Percentiles rank a stretch among this genome's conserved stretches.
These are phyloP conservation scores for Aspergillus versicolor DNA, from an alignment of 2,329 filamentous ascomycete species.

Conservation along the genomic window DNA sequence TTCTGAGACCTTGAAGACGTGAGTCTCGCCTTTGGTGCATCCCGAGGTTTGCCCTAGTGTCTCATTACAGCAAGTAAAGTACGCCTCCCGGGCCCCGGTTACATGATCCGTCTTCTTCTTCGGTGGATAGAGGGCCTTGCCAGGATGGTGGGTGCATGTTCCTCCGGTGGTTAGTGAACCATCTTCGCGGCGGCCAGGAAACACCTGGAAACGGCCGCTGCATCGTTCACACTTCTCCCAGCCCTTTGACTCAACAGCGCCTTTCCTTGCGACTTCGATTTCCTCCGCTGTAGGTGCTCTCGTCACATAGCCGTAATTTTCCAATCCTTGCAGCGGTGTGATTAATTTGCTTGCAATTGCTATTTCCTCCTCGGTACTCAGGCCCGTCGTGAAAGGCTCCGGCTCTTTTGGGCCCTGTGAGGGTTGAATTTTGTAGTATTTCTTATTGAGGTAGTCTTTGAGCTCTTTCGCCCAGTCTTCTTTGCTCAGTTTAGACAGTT, in stretches of 20 bases:
- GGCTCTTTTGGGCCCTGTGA: conserved; percentile 39
- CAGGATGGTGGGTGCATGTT: conserved; percentile 77
- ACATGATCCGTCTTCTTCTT: conserved; percentile 56
- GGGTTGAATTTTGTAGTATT: conserved; percentile 36
- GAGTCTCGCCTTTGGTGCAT: conserved; percentile 68
- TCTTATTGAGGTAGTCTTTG: conserved; percentile 43
- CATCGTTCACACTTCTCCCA: conserved; percentile 92
- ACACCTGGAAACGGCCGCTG: conserved; percentile 82
- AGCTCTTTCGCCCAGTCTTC: conserved; percentile 69
- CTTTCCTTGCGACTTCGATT: conserved; percentile 64
- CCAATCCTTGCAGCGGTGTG: conserved; percentile 64
- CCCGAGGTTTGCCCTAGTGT: conserved; percentile 69
- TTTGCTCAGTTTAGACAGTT: conserved; percentile 71
- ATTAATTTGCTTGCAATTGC: conserved; percentile 61
- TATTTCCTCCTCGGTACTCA: conserved; percentile 68
- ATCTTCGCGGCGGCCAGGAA: conserved; percentile 74
- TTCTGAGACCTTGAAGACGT: conserved; percentile 85
- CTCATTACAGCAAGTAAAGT: conserved; percentile 78
- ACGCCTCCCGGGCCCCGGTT: conserved; percentile 57
- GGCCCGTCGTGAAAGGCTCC: conserved; percentile 65
- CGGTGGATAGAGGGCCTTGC: conserved; percentile 62
- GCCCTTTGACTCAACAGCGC: conserved; percentile 65
- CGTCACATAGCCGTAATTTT: conserved; percentile 72
- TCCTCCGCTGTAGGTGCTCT: conserved; percentile 64
- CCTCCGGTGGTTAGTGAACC: conserved; percentile 78